Evolutionary conservation across 164 flowering plant genomes (phyloP).

Genomic region (Umbilicus rupestris): DNA sequence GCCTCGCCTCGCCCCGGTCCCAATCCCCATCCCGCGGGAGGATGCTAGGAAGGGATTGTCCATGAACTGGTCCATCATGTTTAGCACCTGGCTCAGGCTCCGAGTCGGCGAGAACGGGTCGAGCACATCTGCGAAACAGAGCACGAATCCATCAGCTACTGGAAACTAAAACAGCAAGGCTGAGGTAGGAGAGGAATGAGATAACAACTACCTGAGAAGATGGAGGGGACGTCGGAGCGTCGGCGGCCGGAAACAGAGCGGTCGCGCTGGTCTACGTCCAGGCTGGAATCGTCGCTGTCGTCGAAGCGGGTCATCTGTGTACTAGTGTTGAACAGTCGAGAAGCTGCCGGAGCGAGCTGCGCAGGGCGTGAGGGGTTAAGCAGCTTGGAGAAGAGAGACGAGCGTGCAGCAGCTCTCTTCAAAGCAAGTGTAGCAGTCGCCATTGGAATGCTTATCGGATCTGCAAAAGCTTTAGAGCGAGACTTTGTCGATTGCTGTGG

Average conservation of each 20-base stretch:
- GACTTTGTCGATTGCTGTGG: not conserved
- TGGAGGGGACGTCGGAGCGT: slow-evolving; percentile 13
- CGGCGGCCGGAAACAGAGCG: slow-evolving; percentile 15
- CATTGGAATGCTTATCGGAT: not conserved
- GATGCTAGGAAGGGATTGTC: slow-evolving; percentile 30
- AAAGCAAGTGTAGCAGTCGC: slow-evolving; percentile 4
- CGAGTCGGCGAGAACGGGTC: slow-evolving; percentile 53
- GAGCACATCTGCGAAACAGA: slow-evolving; percentile 34
- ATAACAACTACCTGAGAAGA: slow-evolving; percentile 37
- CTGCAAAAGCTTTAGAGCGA: not conserved
- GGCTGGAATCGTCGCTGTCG: not conserved
- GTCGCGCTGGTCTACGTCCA: slow-evolving; percentile 1
- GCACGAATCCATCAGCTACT: not conserved
- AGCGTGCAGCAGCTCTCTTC: not conserved
- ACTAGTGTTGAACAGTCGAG: slow-evolving; percentile 6
- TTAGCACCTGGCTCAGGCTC: slow-evolving; percentile 56
- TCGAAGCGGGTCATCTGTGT: slow-evolving; percentile 3
- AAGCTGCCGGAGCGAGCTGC: not conserved
- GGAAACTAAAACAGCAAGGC: not conserved
- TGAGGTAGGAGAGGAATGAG: slow-evolving; percentile 10
- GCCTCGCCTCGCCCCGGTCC: slow-evolving; percentile 32
- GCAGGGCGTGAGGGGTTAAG: not conserved
- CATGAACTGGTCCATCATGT: slow-evolving; percentile 65
- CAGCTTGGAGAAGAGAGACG: not conserved
- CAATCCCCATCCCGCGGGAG: slow-evolving; percentile 28